These are phyloP conservation scores for Candida parachauliodes DNA, from an alignment of 805 yeast species.

Conservation along the genomic window DNA sequence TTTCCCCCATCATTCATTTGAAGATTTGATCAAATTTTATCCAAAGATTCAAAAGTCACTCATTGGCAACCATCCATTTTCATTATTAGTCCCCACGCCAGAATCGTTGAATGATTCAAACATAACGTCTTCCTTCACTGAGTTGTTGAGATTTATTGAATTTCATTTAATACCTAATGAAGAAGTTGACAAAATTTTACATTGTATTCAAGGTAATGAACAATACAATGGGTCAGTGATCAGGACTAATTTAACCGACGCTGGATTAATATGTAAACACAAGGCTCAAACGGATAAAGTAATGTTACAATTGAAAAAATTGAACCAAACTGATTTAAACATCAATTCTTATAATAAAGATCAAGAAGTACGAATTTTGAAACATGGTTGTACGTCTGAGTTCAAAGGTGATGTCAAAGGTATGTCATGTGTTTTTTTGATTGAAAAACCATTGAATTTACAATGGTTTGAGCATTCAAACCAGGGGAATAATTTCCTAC, in stretches of 20 bases:
- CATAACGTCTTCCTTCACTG: slow-evolving; percentile 39
- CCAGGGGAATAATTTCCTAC: slow-evolving; percentile 40
- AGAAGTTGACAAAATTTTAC: slow-evolving; percentile 43
- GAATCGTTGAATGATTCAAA: slow-evolving; percentile 52
- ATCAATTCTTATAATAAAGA: slow-evolving; percentile 40
- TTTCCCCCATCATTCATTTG: slow-evolving; percentile 28
- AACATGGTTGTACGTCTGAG: slow-evolving; percentile 54
- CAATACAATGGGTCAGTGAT: slow-evolving; percentile 22
- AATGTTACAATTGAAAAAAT: slow-evolving; percentile 30
- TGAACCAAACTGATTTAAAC: neutral
- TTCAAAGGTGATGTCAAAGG: slow-evolving; percentile 25
- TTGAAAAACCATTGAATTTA: slow-evolving; percentile 66
- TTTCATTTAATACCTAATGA: slow-evolving; percentile 68
- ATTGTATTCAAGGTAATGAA: slow-evolving; percentile 40
- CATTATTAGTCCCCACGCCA: slow-evolving; percentile 71
- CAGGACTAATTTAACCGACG: slow-evolving; percentile 38
- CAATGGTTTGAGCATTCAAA: slow-evolving; percentile 51
- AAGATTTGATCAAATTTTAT: slow-evolving; percentile 43
- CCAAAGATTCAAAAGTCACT: slow-evolving; percentile 43
- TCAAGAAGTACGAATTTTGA: slow-evolving; percentile 55
- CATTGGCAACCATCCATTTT: slow-evolving; percentile 28
- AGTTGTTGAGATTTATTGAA: slow-evolving; percentile 52
- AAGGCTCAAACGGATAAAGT: slow-evolving; percentile 20
- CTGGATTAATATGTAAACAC: slow-evolving; percentile 37
- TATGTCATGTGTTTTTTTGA: slow-evolving; percentile 52